Evolutionary conservation across 495 filamentous ascomycete genomes (phyloP), one percentile per base, ranked within the genome.

Genomic region (Halenospora varia): DNA sequence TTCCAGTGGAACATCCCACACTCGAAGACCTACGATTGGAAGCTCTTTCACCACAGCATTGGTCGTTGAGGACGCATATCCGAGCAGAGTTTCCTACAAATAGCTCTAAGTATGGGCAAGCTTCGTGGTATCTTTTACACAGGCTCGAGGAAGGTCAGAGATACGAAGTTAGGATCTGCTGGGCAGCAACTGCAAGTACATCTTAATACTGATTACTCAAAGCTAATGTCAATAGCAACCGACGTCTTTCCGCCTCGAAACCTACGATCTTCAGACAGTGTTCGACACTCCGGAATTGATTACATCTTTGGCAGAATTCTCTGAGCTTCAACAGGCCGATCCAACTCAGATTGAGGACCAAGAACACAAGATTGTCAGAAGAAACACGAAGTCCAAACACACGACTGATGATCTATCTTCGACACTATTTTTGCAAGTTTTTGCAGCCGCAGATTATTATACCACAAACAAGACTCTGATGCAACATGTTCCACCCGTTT

Each of bases 111-210:
- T 56, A 75, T 3, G 92, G 90, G 6, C 73, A 77, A 19, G 73
- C 86, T 25, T 85, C 90, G 40, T 97, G 94, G 94, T 82, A 88
- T 62, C 76, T 93, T 26, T 80, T 98, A n/a, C 81, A 91, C 53
- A 72, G 81, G n/a, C 78, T 98, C 49, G 77, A 70, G 18, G 78
- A 83, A 18, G 80, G 83, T 10, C 87, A 88, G 64, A 82, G 92
- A 57, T 96, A 97, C 75, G 94, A 98, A 75, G 83, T 96, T 26
- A 82, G 94, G 20, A 78, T 97, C 59, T 98, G 94, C 72, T 98
- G 94, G 94, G 76, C 88, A 60, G 94, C 94, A 44, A 95, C 86
- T 25, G 93, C 96, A 81, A 71, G 87, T 78, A 29, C 55, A 19
- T 40, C 26, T 19, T 48, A 19, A 4, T 8, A n/a, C 22, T 46